phyloP scores from a whole-genome alignment of 208 protist genomes.

The Kentomonas sorsogonicus region DNA sequence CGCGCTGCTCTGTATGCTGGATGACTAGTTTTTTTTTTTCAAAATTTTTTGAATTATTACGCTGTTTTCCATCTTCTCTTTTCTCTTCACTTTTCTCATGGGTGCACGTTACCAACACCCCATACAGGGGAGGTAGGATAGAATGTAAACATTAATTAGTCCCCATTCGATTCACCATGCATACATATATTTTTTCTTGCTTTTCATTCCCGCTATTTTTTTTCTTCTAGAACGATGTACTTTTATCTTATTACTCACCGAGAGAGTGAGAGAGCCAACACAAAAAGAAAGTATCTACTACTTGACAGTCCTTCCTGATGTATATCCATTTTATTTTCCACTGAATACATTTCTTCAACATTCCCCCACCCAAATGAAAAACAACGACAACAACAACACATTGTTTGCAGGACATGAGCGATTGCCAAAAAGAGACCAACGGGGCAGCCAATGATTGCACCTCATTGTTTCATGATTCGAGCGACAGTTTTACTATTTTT shows the following conservation, averaged over 20 bases:
- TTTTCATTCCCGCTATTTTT: slow-evolving; percentile 2
- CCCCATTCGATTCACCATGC: background rate
- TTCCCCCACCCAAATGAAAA: background rate
- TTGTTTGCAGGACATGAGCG: too few species aligned
- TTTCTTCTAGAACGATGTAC: background rate
- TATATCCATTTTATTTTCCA: slow-evolving; percentile 8
- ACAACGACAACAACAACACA: too few species aligned
- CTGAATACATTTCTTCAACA: background rate
- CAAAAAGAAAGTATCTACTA: slow-evolving; percentile 5
- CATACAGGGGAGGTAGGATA: too few species aligned
- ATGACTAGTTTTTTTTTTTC: slow-evolving; percentile 49
- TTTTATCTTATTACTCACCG: slow-evolving; percentile 2
- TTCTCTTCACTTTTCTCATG: too few species aligned
- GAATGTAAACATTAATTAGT: background rate
- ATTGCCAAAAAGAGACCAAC: background rate
- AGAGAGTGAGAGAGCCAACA: background rate
- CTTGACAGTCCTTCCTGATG: background rate
- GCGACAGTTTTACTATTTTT: too few species aligned
- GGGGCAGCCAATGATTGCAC: background rate
- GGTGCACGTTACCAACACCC: too few species aligned
- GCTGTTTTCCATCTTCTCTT: too few species aligned
- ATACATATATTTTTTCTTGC: background rate
- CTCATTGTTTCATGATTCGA: background rate
- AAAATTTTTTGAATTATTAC: background rate
- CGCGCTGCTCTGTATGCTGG: slow-evolving; percentile 91